Conservation (phyloP, 768 basidiomycete genomes). For the Amanita polypyramis region DNA sequence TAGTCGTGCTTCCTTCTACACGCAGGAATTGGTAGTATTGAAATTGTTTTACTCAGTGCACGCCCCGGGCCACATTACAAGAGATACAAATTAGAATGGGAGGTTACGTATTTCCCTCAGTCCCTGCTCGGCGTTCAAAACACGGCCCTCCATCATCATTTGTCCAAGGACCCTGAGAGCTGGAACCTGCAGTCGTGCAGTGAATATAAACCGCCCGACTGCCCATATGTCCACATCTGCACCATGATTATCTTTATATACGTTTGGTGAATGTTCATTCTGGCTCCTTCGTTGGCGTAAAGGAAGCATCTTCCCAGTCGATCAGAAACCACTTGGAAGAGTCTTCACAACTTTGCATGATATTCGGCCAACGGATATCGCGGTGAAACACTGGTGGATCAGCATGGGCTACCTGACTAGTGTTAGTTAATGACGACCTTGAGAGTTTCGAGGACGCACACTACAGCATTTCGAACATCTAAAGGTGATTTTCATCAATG, state of each 20-base stretch:
- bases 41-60: no score
- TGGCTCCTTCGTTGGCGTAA: no score
- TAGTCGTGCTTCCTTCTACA: background rate
- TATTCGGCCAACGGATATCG: no score
- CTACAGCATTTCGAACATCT: no score
- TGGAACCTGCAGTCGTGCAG: background rate
- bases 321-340: slow-evolving; percentile 12
- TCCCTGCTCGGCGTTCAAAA: no score
- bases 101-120: background rate
- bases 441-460: no score
- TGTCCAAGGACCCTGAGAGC: background rate
- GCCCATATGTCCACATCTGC: slow-evolving; percentile 22
- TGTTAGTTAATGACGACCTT: no score
- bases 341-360: slow-evolving; percentile 15
- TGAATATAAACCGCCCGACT: slow-evolving; percentile 15
- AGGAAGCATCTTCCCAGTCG: no score
- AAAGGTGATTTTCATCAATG: no score
- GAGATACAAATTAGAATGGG: slow-evolving; percentile 1
- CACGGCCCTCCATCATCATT: background rate
- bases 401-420: no score
- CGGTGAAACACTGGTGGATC: no score
- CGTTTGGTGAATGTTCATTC: no score
- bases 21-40: slow-evolving; percentile 2
- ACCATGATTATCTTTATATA: slow-evolving; percentile 18
- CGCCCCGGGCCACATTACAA: background rate